Percentiles rank a stretch among this genome's conserved stretches.
Conservation (phyloP, 768 basidiomycete genomes). For the Mycena alexandri region DNA sequence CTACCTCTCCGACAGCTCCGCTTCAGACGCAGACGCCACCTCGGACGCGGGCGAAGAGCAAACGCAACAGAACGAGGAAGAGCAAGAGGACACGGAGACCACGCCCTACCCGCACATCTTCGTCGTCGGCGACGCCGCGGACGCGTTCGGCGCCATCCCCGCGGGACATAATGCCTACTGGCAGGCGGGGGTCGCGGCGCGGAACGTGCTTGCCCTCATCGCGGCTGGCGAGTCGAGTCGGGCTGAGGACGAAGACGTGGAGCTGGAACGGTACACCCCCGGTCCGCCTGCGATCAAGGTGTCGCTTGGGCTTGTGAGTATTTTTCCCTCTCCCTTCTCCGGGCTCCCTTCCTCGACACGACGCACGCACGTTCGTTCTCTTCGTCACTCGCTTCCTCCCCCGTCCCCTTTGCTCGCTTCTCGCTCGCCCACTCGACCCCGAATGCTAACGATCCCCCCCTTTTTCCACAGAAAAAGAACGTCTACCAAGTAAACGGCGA, state of each 20-base stretch:
- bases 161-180: constrained; percentile 70
- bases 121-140: constrained; percentile 72
- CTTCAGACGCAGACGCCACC: no score
- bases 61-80: not conserved
- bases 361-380: not conserved
- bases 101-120: constrained; percentile 68
- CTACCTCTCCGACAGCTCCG: not conserved
- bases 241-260: constrained; percentile 29
- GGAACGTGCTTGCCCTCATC: constrained; percentile 66
- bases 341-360: not conserved
- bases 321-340: not conserved
- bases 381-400: not conserved
- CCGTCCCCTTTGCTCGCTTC: not conserved
- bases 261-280: constrained; percentile 55
- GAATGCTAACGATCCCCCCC: not conserved
- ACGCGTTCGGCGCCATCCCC: constrained; percentile 73
- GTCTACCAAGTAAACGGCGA: constrained; percentile 62
- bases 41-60: no score
- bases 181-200: constrained; percentile 66
- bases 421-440: not conserved
- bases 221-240: constrained; percentile 1
- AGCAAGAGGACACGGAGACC: constrained; percentile 10
- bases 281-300: constrained; percentile 70
- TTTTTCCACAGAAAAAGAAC: constrained; percentile 50
- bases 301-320: constrained; percentile 67